phyloP scores from a whole-genome alignment of 2,329 filamentous ascomycete genomes.

The Fusarium pseudograminearum region DNA sequence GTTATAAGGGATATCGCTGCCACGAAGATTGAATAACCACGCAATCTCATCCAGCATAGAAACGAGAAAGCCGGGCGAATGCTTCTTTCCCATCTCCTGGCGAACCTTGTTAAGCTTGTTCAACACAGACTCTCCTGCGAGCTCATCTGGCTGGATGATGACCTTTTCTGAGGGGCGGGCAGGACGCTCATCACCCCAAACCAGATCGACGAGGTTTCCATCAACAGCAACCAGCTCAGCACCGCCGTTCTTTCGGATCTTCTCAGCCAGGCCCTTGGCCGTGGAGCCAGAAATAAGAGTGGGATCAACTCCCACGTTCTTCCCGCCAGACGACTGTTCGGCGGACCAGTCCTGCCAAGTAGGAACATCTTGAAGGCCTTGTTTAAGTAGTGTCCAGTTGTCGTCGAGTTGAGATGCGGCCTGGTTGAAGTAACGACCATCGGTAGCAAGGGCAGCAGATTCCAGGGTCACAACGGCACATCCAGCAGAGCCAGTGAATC shows the following conservation, averaged over 20 bases:
- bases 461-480: slow-evolving; percentile 89
- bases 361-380: slow-evolving; percentile 91
- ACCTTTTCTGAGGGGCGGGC: slow-evolving; percentile 80
- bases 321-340: slow-evolving; percentile 86
- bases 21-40: slow-evolving; percentile 98
- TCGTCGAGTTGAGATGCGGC: slow-evolving; percentile 88
- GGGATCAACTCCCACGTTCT: slow-evolving; percentile 90
- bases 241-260: slow-evolving; percentile 88
- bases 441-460: slow-evolving; percentile 91
- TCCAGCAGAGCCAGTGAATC: slow-evolving; percentile 94
- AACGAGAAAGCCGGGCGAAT: slow-evolving; percentile 86
- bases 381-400: slow-evolving; percentile 94
- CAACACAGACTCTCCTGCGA: slow-evolving; percentile 83
- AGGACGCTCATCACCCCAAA: slow-evolving; percentile 85
- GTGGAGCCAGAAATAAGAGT: slow-evolving; percentile 79
- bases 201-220: slow-evolving; percentile 87
- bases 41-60: slow-evolving; percentile 97
- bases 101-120: slow-evolving; percentile 87
- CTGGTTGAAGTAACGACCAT: slow-evolving; percentile 98
- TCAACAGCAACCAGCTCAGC: slow-evolving; percentile 79
- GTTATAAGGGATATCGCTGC: slow-evolving; percentile 96
- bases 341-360: slow-evolving; percentile 98
- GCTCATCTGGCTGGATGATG: slow-evolving; percentile 76
- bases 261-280: slow-evolving; percentile 80
- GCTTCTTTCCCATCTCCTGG: slow-evolving; percentile 93